Base-by-base conservation (phyloP, 768 basidiomycete genomes). In the Tricholoma furcatifolium region DNA sequence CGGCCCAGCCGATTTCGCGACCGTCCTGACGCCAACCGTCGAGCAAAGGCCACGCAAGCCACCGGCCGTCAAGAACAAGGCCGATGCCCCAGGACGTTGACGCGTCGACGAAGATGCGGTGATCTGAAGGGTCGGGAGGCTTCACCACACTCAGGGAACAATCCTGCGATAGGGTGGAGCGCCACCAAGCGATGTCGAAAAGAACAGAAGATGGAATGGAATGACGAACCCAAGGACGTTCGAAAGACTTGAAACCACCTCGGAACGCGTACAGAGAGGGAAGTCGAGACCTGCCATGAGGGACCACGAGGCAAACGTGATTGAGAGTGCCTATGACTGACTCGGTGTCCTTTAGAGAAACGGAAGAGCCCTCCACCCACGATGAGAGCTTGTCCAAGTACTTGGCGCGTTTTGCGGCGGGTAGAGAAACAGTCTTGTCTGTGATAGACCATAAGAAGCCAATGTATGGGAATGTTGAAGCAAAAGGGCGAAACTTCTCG, bases 371-470 rank as follows among this genome's bases (percentile, higher is more conserved):
- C 5, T 21, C 5, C 1, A 53, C 15, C 67, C 65, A 70, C 1
- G 36, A 9, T 74, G 72, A n/a, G n/a, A n/a, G n/a, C n/a, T n/a
- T n/a, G n/a, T n/a, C n/a, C n/a, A n/a, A n/a, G n/a, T n/a, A n/a
- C 27, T 67, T 66, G 0, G 2, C 7, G 7, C 63, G 65, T 53
- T 74, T 77, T 0, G 63, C 47, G 0, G 47, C 39, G 0, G 69
- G 73, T 2, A 77, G 56, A 21, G 59, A 35, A 0, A 77, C 69
- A 0, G 60, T 64, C 30, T 69, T 69, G 0, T 23, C 6, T 0
- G 6, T 1, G 0, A 76, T 46, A 27, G 70, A 59, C 76, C 75
- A 76, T 0, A 57, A 2, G 50, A 76, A 75, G 3, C 76, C 71
- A 1, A 75, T 60, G n/a, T n/a, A n/a, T n/a, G n/a, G n/a, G n/a